These are phyloP conservation scores for Phyllosticta citribraziliensis DNA, from an alignment of 2,329 filamentous ascomycete genomes.

Conservation along the genomic window DNA sequence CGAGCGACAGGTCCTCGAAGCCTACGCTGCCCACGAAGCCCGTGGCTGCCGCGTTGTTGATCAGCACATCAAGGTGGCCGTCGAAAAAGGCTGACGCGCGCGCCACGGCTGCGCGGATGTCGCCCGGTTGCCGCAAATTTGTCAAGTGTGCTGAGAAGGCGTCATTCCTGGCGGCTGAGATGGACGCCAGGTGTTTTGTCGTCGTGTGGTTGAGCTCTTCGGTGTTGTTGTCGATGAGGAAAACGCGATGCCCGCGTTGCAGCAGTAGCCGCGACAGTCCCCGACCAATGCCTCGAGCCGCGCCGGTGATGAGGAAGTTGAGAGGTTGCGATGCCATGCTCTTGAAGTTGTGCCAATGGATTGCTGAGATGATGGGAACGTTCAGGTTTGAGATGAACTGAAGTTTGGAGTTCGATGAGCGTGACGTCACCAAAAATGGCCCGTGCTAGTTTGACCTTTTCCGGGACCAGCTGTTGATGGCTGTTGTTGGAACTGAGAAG, in stretches of 20 bases:
- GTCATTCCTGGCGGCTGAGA: conserved; percentile 20
- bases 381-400: background rate
- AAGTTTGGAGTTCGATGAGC: no score
- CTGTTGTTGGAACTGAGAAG: no score
- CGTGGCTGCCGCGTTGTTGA: conserved; percentile 27
- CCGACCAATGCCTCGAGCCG: conserved; percentile 38
- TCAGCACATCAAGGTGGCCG: conserved; percentile 23
- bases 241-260: conserved; percentile 33
- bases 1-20: conserved; percentile 19
- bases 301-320: conserved; percentile 32
- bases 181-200: background rate
- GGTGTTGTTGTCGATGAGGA: conserved; percentile 35
- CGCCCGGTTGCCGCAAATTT: conserved; percentile 20
- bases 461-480: no score
- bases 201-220: conserved; percentile 30
- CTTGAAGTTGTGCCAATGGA: background rate
- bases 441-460: no score
- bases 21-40: conserved; percentile 18
- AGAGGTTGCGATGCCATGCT: background rate
- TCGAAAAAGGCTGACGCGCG: conserved; percentile 28
- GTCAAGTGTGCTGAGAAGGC: conserved; percentile 6
- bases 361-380: background rate
- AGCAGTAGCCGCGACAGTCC: conserved; percentile 35
- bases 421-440: no score
- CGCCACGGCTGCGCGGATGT: conserved; percentile 28